Percentiles rank a stretch among this genome's conserved stretches.
These are phyloP conservation scores for Arachis hypogaea DNA, from an alignment of 306 rosid species.

Conservation along the genomic window DNA sequence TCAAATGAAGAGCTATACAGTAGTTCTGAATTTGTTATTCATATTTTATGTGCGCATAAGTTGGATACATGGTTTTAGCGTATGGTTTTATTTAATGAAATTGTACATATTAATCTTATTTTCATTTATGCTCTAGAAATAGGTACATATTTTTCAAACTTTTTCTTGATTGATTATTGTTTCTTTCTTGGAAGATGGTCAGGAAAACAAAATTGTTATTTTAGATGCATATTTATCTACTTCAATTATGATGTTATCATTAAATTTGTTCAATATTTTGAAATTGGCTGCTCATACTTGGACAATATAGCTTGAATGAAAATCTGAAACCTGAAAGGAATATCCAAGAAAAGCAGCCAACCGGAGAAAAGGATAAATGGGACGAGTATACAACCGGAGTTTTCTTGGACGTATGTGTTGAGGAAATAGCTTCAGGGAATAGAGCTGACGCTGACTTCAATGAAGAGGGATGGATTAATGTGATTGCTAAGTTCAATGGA, in stretches of 20 bases:
- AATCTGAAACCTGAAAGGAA: neutral
- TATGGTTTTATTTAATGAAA: neutral
- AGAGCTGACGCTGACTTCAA: neutral
- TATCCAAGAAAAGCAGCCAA: neutral
- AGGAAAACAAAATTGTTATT: too few species aligned
- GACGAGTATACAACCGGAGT: neutral
- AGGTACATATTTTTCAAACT: too few species aligned
- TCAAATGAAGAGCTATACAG: neutral
- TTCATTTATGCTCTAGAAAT: neutral
- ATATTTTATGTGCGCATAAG: neutral
- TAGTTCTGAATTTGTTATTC: neutral
- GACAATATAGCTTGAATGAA: neutral
- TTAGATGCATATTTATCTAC: neutral
- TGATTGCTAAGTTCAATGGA: neutral
- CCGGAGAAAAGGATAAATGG: neutral
- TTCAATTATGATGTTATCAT: neutral
- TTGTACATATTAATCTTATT: neutral
- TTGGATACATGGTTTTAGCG: neutral
- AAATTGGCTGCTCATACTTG: neutral
- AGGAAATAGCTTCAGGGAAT: neutral
- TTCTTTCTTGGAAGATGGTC: neutral
- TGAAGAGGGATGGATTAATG: neutral
- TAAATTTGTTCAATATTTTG: neutral
- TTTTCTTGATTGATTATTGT: neutral
- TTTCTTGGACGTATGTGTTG: neutral